Base-by-base conservation (phyloP, 768 basidiomycete species). In the Lactifluus subvellereus region DNA sequence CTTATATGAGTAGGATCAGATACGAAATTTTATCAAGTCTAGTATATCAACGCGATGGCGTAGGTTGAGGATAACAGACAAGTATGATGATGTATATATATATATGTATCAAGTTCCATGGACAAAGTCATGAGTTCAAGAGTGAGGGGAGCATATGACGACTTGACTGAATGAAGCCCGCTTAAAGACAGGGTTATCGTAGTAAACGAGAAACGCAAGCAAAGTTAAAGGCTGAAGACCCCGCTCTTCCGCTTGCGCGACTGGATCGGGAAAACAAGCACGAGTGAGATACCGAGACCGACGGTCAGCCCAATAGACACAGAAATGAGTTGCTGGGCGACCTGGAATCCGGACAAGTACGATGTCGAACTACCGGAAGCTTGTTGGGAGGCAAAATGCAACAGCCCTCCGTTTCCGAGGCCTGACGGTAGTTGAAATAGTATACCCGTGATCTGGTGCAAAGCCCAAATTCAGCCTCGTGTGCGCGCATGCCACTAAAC, bases 361-460 rank as follows among this genome's bases (percentile, higher is more conserved):
- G 85, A 80, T 0, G 69, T 65, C 18, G 80, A 74, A 37, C 78
- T 77, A 14, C 84, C 85, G 6, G 78, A 73, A 27, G 82, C 77
- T 62, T 82, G 78, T 65, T 82, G 75, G 42, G 79, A 79, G 11
- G 83, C 86, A 69, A 86, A 91, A 64, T 81, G 83, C 65, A 94
- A 79, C 7, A 94, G 81, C 35, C 91, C 91, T 11, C 89, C 89
- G 49, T 84, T 89, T 8, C 86, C 84, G 11, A 94, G 80, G 43
- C 91, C 91, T 8, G 88, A 89, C 0, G 91, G 91, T 1, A 94
- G 80, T 74, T 94, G 92, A 76, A 93, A 89, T 16, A 93, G 78
- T 53, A 94, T 88, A 27, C 88, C 90, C 0, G 87, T 89, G 66
- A 89, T 86, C 80, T 76, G 54, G 1, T 40, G 13, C 13, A 3